Evolutionary conservation across 2,329 filamentous ascomycete genomes (phyloP).

Genomic region (Alternaria sp.): DNA sequence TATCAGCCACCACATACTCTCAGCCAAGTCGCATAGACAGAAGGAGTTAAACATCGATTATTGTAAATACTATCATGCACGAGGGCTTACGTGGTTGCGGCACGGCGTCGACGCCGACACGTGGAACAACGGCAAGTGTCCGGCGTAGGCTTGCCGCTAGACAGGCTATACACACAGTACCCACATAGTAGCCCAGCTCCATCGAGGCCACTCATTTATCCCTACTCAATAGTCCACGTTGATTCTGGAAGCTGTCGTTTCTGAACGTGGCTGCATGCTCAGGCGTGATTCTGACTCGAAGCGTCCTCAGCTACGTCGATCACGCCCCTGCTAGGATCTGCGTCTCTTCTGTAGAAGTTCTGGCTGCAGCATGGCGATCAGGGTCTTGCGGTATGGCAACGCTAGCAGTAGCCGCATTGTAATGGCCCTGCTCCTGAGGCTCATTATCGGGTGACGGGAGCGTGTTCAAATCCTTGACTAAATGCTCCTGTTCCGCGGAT

Average conservation of each 20-base stretch:
- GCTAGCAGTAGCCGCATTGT: constrained; percentile 1
- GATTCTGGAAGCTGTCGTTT: not conserved
- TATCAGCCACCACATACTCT: not conserved
- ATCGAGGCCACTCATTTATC: not conserved
- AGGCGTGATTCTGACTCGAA: not conserved
- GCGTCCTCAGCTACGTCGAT: not conserved
- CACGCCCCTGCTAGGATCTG: not conserved
- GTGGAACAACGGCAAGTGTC: constrained; percentile 1
- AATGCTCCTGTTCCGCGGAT: not conserved
- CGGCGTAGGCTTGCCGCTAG: constrained; percentile 1
- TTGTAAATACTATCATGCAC: not conserved
- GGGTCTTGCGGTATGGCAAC: constrained; percentile 1
- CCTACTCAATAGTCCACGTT: not conserved
- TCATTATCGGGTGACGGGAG: not conserved
- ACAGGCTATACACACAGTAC: not conserved
- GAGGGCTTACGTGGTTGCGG: not conserved
- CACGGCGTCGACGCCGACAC: not conserved
- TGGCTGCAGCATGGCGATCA: constrained; percentile 3
- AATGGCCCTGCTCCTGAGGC: not conserved
- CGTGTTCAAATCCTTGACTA: not conserved
- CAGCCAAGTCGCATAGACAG: not conserved
- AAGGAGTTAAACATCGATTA: not conserved
- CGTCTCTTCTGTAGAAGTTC: not conserved
- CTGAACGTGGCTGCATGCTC: not conserved
- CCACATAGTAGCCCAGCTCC: not conserved